phyloP scores from a whole-genome alignment of 345 rosid genomes.

The Streptanthus diversifolius region DNA sequence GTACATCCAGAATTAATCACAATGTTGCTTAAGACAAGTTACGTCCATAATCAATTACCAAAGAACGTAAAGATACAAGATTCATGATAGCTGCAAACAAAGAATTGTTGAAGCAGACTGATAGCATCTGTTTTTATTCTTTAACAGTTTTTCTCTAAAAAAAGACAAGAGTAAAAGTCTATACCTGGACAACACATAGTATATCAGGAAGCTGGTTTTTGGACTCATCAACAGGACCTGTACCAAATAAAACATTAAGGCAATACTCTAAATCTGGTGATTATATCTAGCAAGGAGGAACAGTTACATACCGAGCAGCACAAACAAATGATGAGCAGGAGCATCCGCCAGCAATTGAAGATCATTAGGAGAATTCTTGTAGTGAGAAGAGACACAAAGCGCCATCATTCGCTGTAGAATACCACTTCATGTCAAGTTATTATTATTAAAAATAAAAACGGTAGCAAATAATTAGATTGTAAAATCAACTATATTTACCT shows the following conservation, averaged over 20 bases:
- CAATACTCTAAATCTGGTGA: constrained; percentile 1
- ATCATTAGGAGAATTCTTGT: constrained; percentile 98
- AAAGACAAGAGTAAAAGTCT: constrained; percentile 4
- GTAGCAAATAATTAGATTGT: not conserved
- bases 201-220: constrained; percentile 92
- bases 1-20: constrained; percentile 6
- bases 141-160: not conserved
- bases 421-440: constrained; percentile 27
- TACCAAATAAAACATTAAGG: constrained; percentile 21
- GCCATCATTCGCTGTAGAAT: constrained; percentile 94
- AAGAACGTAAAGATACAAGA: constrained; percentile 4
- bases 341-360: constrained; percentile 97
- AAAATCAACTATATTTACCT: constrained; percentile 39
- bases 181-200: constrained; percentile 91
- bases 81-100: constrained; percentile 5
- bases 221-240: constrained; percentile 95
- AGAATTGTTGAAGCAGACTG: not conserved
- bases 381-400: constrained; percentile 93
- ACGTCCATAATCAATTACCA: constrained; percentile 9
- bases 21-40: not conserved
- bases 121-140: not conserved
- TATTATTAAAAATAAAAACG: not conserved
- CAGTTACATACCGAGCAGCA: constrained; percentile 62
- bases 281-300: constrained; percentile 8
- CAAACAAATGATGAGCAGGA: constrained; percentile 97